Conservation (phyloP, 1,139 yeast genomes). For the Taiozyma sp. region DNA sequence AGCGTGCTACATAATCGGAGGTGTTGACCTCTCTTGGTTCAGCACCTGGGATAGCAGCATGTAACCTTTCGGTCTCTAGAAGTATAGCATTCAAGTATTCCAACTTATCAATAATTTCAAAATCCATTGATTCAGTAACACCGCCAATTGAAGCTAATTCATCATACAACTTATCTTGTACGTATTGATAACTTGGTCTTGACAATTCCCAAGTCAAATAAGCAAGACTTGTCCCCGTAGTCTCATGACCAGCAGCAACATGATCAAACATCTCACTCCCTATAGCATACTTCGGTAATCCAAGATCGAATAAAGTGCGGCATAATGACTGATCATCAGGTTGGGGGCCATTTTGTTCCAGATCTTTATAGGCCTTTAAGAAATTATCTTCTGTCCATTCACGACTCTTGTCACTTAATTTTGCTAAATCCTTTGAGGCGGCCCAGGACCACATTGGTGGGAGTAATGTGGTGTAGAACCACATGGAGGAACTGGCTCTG, state of each 20-base stretch:
- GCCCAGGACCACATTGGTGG: constrained; percentile 52
- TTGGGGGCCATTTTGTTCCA: constrained; percentile 11
- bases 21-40: constrained; percentile 52
- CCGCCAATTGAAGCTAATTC: constrained; percentile 31
- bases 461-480: constrained; percentile 64
- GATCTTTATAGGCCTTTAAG: constrained; percentile 20
- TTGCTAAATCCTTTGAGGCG: constrained; percentile 36
- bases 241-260: constrained; percentile 70
- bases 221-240: constrained; percentile 65
- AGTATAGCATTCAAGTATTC: constrained; percentile 55
- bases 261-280: constrained; percentile 48
- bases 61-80: constrained; percentile 55
- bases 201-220: constrained; percentile 59
- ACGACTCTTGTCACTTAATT: constrained; percentile 38
- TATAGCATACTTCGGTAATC: constrained; percentile 28
- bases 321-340: constrained; percentile 13
- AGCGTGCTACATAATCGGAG: constrained; percentile 21
- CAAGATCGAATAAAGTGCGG: constrained; percentile 18
- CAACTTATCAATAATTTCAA: constrained; percentile 40
- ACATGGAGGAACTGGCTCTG: constrained; percentile 55
- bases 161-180: constrained; percentile 38
- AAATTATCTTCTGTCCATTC: constrained; percentile 50
- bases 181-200: constrained; percentile 37
- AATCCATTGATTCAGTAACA: constrained; percentile 8
- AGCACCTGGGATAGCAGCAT: constrained; percentile 72